A percentile compares a stretch with the other conserved stretches of the same genome.
Conservation (phyloP, 2,329 filamentous ascomycete genomes). For the Trichoderma semiorbis region DNA sequence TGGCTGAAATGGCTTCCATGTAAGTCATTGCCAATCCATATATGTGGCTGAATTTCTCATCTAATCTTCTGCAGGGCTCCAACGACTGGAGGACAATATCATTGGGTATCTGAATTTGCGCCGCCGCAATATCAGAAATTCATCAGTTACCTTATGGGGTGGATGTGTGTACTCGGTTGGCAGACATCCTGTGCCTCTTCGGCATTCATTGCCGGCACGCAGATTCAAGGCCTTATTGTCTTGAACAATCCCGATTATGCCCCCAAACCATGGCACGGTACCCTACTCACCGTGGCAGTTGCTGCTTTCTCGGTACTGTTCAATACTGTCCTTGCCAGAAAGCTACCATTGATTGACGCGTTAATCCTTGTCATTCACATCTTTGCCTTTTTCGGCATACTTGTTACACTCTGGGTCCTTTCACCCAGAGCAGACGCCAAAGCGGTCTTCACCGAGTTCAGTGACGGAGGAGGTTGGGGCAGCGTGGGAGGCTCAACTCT, state of each 20-base stretch:
- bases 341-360: conserved; percentile 50
- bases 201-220: conserved; percentile 41
- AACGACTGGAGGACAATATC: conserved; percentile 56
- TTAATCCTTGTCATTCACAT: conserved; percentile 48
- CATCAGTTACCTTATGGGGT: conserved; percentile 50
- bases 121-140: conserved; percentile 47
- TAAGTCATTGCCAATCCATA: neutral
- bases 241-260: conserved; percentile 25
- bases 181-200: conserved; percentile 39
- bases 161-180: conserved; percentile 46
- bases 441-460: conserved; percentile 11
- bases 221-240: conserved; percentile 43
- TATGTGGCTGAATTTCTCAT: neutral
- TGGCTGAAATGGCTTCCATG: conserved; percentile 44
- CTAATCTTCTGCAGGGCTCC: conserved; percentile 44
- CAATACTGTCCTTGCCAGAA: conserved; percentile 23
- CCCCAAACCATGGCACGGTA: conserved; percentile 5
- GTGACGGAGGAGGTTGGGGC: conserved; percentile 9
- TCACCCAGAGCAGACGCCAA: conserved; percentile 6
- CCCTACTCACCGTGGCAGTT: neutral
- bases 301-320: neutral
- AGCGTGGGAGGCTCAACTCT: conserved; percentile 3
- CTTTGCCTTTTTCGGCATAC: conserved; percentile 32
- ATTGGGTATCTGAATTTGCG: conserved; percentile 55
- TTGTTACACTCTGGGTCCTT: conserved; percentile 32